Evolutionary conservation across 192 early-diverging fungal genomes (phyloP), one percentile per base, ranked within the genome.

Genomic region (Chytriomyces confervae): DNA sequence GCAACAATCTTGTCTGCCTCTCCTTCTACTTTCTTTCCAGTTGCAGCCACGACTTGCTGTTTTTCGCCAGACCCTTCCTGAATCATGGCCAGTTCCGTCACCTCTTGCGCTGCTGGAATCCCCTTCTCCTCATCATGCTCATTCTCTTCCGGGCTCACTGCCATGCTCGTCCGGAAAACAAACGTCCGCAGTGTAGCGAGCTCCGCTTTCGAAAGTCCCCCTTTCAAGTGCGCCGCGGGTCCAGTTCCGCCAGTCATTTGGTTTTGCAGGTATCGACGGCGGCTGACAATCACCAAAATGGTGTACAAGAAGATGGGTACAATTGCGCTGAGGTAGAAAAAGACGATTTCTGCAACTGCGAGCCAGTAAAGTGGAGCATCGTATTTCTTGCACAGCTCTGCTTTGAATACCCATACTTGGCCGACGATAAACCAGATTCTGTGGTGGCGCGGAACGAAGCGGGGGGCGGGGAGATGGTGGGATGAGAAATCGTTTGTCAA

Each of bases 391-490:
- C 78, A 79, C 6, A 74, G n/a, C 5, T 13, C 9, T 48, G 50
- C 13, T 24, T 16, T 9, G 65, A 74, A 79, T 6, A 69, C 66
- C 78, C 78, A 79, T 27, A 66, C 62, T 61, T 79, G 78, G n/a
- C 78, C 78, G 46, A 60, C 69, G 46, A 79, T 51, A 46, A 79
- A 79, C 78, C 78, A 79, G 7, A 73, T 8, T 29, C 78, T 79
- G 63, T 23, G 46, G 16, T n/a, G 9, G 36, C 36, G 29, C 29
- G 29, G 29, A 36, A 36, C 29, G 36, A 36, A 36, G n/a, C 46
- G 24, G 67, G 9, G 44, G 8, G 51, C 18, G 8, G 36, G 36
- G 36, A 36, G 36, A 36, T 36, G 36, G 36, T 36, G 36, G 36
- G 0, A 36, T 36, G 36, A 36, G 36, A 36, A 36, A 36, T 36